Conservation (phyloP, 2,329 filamentous ascomycete species). For the Xylariomycetidae sp. region DNA sequence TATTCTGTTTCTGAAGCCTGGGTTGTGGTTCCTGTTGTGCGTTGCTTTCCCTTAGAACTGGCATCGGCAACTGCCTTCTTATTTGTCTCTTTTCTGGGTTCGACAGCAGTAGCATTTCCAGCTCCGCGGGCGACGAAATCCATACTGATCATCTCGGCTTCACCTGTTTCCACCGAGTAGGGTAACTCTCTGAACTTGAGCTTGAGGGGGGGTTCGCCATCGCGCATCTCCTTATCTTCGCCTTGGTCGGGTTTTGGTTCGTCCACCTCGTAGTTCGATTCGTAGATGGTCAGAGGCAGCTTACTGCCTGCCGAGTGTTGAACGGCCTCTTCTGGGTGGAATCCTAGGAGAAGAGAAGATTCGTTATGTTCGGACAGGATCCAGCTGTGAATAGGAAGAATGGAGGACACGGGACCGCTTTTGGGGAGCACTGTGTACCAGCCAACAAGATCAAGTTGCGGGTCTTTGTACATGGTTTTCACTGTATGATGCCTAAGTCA, state of each 20-base stretch:
- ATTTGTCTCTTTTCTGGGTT: constrained; percentile 35
- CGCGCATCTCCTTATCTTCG: constrained; percentile 70
- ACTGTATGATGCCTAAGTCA: constrained; percentile 46
- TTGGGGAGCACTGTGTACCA: constrained; percentile 81
- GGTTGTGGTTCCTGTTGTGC: too few species aligned
- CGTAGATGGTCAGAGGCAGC: constrained; percentile 86
- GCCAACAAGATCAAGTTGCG: constrained; percentile 79
- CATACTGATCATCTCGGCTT: constrained; percentile 96
- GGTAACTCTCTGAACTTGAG: constrained; percentile 78
- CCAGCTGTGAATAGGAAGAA: constrained; percentile 72
- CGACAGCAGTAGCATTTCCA: constrained; percentile 68
- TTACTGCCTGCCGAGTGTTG: constrained; percentile 64
- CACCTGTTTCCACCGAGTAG: constrained; percentile 87
- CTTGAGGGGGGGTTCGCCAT: constrained; percentile 50
- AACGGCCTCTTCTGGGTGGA: constrained; percentile 64
- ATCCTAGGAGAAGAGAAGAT: constrained; percentile 79
- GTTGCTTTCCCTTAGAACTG: constrained; percentile 31
- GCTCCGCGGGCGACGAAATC: constrained; percentile 86
- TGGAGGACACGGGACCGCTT: constrained; percentile 64
- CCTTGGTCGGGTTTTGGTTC: constrained; percentile 45
- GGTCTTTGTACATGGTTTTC: constrained; percentile 81
- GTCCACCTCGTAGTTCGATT: constrained; percentile 74
- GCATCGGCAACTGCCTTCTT: constrained; percentile 21
- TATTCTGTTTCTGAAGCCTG: too few species aligned
- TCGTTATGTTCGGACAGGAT: constrained; percentile 75